These are phyloP conservation scores for Alectoria sarmentosa DNA, from an alignment of 495 filamentous ascomycete genomes.

Conservation along the genomic window DNA sequence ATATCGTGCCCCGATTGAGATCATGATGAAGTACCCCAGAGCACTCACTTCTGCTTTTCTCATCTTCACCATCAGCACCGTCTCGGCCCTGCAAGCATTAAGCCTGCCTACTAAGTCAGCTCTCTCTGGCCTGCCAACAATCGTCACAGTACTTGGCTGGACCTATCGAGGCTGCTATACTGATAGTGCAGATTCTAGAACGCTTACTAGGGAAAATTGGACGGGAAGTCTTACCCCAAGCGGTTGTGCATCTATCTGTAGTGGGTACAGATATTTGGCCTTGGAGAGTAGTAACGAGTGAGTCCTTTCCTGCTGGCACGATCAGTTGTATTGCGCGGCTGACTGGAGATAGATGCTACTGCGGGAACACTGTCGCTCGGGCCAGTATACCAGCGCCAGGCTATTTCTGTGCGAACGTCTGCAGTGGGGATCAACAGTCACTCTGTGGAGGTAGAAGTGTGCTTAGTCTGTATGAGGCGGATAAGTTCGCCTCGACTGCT, in stretches of 20 bases:
- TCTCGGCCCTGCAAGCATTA: not conserved
- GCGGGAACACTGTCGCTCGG: not conserved
- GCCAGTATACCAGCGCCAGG: not conserved
- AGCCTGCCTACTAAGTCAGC: not conserved
- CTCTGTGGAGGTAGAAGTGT: not conserved
- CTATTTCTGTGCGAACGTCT: not conserved
- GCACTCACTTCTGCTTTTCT: not conserved
- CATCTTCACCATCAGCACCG: not conserved
- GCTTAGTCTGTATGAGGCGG: not conserved
- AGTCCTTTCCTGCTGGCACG: not conserved
- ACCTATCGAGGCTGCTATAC: conserved; percentile 3
- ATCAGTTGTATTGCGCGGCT: not conserved
- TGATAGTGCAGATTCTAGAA: not conserved
- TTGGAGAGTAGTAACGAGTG: not conserved
- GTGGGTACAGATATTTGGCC: not conserved
- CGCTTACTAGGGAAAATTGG: not conserved
- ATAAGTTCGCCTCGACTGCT: not conserved
- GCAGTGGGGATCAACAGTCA: not conserved
- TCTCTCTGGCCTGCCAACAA: not conserved
- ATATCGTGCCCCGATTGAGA: not conserved
- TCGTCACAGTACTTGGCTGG: not conserved
- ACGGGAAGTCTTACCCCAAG: not conserved
- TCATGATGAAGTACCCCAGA: not conserved
- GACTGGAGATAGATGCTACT: conserved; percentile 1
- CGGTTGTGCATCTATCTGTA: not conserved